Evolutionary conservation across 306 rosid species (phyloP).

Genomic region (Purshia tridentata): DNA sequence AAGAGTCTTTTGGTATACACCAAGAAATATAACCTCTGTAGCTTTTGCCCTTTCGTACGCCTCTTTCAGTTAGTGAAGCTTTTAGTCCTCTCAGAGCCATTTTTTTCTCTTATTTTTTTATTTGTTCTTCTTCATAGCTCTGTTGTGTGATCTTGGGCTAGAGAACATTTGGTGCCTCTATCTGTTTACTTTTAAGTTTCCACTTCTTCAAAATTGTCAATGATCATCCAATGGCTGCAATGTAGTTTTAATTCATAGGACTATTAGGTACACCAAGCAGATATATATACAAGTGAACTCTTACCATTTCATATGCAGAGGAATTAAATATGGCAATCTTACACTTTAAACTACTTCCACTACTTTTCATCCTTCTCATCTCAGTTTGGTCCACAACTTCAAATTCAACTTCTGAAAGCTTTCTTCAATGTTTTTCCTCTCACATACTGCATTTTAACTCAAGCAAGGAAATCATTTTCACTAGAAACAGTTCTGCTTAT

Average conservation of each 20-base stretch:
- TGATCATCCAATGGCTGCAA: constrained; percentile 2
- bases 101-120: too few relatives aligned
- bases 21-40: too few relatives aligned
- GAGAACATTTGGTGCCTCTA: too few relatives aligned
- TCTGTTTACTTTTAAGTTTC: background rate
- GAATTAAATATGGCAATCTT: background rate
- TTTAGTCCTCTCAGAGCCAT: too few relatives aligned
- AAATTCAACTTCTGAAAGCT: background rate
- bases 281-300: background rate
- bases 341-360: background rate
- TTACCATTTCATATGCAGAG: background rate
- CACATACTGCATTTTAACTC: background rate
- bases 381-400: background rate
- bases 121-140: too few relatives aligned
- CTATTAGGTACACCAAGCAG: background rate
- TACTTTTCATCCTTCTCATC: background rate
- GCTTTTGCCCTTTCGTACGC: too few relatives aligned
- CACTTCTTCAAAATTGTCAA: background rate
- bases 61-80: too few relatives aligned
- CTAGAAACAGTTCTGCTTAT: constrained; percentile 22
- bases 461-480: constrained; percentile 9
- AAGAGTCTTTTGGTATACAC: too few relatives aligned
- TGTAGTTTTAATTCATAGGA: background rate
- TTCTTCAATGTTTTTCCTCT: constrained; percentile 12
- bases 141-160: too few relatives aligned